These are phyloP conservation scores for Lactarius hatsudake DNA, from an alignment of 768 basidiomycete genomes.

Conservation along the genomic window DNA sequence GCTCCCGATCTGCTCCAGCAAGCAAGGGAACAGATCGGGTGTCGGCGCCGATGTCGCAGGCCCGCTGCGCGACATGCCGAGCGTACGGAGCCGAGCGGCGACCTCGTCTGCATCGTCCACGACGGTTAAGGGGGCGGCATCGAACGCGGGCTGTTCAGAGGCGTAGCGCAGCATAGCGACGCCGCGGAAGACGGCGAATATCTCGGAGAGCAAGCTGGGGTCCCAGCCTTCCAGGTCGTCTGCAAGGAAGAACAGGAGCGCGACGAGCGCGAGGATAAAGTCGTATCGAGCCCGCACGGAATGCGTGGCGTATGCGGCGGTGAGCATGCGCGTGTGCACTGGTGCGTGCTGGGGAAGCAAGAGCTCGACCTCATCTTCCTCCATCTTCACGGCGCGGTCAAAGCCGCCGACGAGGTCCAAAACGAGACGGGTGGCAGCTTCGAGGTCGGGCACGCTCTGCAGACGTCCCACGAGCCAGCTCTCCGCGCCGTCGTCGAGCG, in stretches of 20 bases:
- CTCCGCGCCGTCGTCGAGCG: slow-evolving; percentile 55
- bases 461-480: slow-evolving; percentile 63
- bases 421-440: slow-evolving; percentile 51
- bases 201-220: slow-evolving; percentile 61
- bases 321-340: slow-evolving; percentile 60
- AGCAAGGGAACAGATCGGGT: slow-evolving; percentile 60
- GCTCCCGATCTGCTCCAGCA: slow-evolving; percentile 51
- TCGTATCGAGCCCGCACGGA: slow-evolving; percentile 75
- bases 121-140: slow-evolving; percentile 33
- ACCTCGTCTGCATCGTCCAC: slow-evolving; percentile 51
- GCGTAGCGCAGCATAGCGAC: slow-evolving; percentile 67
- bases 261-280: slow-evolving; percentile 61
- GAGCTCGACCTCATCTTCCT: slow-evolving; percentile 66
- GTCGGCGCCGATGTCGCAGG: slow-evolving; percentile 31
- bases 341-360: slow-evolving; percentile 53
- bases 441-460: slow-evolving; percentile 54
- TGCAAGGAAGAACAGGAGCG: slow-evolving; percentile 67
- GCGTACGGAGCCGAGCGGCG: slow-evolving; percentile 59
- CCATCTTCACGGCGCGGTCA: slow-evolving; percentile 65
- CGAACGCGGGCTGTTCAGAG: slow-evolving; percentile 54
- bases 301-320: slow-evolving; percentile 58
- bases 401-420: slow-evolving; percentile 73
- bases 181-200: slow-evolving; percentile 79
- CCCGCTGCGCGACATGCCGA: slow-evolving; percentile 57
- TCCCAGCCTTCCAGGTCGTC: slow-evolving; percentile 64